Conservation (phyloP, 768 basidiomycete species). For the Basidioascus undulatus region DNA sequence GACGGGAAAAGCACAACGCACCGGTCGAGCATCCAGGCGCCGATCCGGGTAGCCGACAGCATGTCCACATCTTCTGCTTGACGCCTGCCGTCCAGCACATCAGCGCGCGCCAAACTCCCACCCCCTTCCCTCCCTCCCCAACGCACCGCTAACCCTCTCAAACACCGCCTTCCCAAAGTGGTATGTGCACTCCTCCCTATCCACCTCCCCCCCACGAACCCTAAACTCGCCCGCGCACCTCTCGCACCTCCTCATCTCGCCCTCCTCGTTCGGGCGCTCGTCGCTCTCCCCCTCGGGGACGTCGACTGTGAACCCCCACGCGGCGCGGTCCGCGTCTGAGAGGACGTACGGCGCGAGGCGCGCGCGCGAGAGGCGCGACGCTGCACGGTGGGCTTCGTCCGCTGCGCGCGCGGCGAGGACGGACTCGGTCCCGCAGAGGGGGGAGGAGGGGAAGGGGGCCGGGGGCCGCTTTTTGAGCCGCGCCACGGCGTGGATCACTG, state of each 20-base stretch:
- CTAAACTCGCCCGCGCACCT: slow-evolving; percentile 47
- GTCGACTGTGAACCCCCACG: slow-evolving; percentile 46
- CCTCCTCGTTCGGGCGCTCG: slow-evolving; percentile 35
- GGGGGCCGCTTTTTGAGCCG: slow-evolving; percentile 28
- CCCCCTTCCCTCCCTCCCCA: slow-evolving; percentile 15
- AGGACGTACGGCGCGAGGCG: slow-evolving; percentile 35
- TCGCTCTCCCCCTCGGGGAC: slow-evolving; percentile 46
- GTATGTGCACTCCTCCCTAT: slow-evolving; percentile 38
- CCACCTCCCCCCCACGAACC: slow-evolving; percentile 35
- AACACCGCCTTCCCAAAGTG: slow-evolving; percentile 60
- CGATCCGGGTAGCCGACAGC: slow-evolving; percentile 40
- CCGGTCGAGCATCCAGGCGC: slow-evolving; percentile 50
- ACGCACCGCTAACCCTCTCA: slow-evolving; percentile 38
- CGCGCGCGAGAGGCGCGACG: slow-evolving; percentile 27
- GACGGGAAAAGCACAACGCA: too few species aligned
- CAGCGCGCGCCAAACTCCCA: too few species aligned
- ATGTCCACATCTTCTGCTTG: slow-evolving; percentile 43
- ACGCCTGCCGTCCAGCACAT: not conserved
- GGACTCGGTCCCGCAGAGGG: slow-evolving; percentile 54
- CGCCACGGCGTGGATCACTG: slow-evolving; percentile 29
- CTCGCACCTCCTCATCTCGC: slow-evolving; percentile 37
- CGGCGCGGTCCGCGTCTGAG: slow-evolving; percentile 29
- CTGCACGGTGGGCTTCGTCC: slow-evolving; percentile 28
- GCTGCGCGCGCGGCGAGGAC: slow-evolving; percentile 34
- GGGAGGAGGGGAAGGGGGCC: too few species aligned